These are phyloP conservation scores for Boletellus emodensis DNA, from an alignment of 768 basidiomycete genomes.

Conservation along the genomic window DNA sequence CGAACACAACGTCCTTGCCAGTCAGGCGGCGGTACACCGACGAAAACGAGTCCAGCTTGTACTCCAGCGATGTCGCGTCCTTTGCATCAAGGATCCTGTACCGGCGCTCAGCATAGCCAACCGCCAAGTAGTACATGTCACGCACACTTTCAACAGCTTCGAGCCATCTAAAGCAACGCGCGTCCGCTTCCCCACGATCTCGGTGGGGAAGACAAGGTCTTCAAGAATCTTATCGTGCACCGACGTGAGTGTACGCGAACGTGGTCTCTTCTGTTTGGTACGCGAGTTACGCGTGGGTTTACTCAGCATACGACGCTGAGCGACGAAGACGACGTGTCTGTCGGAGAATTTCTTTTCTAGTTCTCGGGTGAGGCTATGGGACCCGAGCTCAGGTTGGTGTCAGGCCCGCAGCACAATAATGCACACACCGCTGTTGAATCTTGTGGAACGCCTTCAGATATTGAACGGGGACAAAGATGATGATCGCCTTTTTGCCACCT, in stretches of 20 bases:
- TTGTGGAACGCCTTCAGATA: conserved; percentile 99
- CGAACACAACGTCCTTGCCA: conserved; percentile 95
- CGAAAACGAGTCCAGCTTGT: conserved; percentile 99
- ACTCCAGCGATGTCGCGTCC: conserved; percentile 96
- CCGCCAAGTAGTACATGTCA: conserved; percentile 23
- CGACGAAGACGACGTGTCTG: conserved; percentile 98
- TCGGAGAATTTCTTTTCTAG: conserved; percentile 99
- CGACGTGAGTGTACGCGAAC: conserved; percentile 92
- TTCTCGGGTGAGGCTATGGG: conserved; percentile 86
- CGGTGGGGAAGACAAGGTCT: conserved; percentile 97
- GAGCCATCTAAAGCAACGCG: conserved; percentile 91
- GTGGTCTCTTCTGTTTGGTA: conserved; percentile 93
- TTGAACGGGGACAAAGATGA: conserved; percentile 96
- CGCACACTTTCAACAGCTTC: conserved; percentile 97
- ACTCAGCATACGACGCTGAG: conserved; percentile 96
- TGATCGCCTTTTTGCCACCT: conserved; percentile 99
- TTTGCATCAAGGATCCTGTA: conserved; percentile 93
- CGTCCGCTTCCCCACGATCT: conserved; percentile 98
- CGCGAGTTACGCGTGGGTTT: conserved; percentile 94
- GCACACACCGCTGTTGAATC: conserved; percentile 81
- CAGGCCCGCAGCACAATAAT: neutral
- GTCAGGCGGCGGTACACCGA: conserved; percentile 94
- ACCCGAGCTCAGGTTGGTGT: conserved; percentile 6
- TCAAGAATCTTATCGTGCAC: conserved; percentile 99
- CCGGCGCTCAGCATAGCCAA: conserved; percentile 14